Conservation (phyloP, 1,284 basidiomycete species). For the Coniferiporia sulphurascens region DNA sequence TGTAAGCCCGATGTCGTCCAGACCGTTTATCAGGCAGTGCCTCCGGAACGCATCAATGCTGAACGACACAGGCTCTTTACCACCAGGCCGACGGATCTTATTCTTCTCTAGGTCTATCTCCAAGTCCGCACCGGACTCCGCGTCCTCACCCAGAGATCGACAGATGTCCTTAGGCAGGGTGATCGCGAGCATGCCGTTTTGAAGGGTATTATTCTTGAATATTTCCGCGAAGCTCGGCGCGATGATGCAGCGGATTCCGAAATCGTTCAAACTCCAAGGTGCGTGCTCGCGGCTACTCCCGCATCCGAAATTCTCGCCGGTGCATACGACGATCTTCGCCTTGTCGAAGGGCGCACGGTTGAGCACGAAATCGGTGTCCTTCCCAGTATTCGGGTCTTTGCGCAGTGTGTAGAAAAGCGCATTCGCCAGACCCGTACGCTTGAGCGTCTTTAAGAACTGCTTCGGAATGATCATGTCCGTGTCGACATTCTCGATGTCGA, state of each 20-base stretch:
- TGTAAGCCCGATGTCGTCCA: constrained; percentile 93
- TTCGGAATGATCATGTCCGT: constrained; percentile 98
- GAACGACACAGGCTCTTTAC: constrained; percentile 71
- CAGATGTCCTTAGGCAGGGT: constrained; percentile 76
- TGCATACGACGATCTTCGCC: constrained; percentile 84
- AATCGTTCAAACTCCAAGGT: constrained; percentile 95
- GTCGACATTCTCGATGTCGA: constrained; percentile 91
- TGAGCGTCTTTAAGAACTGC: constrained; percentile 93
- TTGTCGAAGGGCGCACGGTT: constrained; percentile 82
- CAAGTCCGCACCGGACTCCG: constrained; percentile 73
- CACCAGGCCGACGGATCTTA: constrained; percentile 75
- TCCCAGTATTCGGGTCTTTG: constrained; percentile 74
- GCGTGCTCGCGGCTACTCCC: constrained; percentile 94
- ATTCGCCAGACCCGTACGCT: constrained; percentile 88
- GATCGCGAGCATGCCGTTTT: constrained; percentile 94
- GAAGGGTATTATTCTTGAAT: constrained; percentile 90
- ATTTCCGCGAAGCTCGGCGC: constrained; percentile 95
- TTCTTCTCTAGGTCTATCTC: constrained; percentile 89
- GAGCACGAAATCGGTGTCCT: constrained; percentile 84
- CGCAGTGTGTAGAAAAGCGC: constrained; percentile 86
- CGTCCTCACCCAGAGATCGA: constrained; percentile 73
- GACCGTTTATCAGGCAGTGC: constrained; percentile 88
- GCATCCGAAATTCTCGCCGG: constrained; percentile 92
- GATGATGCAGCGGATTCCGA: constrained; percentile 90
- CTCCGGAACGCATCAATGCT: constrained; percentile 83